Conservation (phyloP, 768 basidiomycete genomes). For the Boletus huronensis region DNA sequence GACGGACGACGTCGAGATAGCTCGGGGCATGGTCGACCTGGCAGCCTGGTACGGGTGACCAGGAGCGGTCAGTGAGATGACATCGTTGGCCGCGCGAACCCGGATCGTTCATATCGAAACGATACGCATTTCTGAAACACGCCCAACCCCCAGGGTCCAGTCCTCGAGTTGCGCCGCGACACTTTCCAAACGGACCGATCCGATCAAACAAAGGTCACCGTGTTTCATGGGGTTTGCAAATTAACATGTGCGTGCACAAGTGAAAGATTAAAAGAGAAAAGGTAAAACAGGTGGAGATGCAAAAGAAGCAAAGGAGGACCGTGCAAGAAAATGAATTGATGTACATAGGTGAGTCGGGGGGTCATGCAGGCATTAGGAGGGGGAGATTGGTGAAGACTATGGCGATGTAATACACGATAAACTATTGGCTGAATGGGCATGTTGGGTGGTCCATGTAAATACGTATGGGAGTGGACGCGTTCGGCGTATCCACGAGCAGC, state of each 20-base stretch:
- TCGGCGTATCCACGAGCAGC: neutral
- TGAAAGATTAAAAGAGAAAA: too few relatives aligned
- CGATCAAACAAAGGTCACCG: neutral
- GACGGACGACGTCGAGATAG: neutral
- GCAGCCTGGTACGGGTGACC: too few relatives aligned
- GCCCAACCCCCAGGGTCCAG: too few relatives aligned
- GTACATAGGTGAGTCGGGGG: neutral
- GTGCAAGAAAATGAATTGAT: slow-evolving; percentile 11
- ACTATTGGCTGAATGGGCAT: slow-evolving; percentile 3
- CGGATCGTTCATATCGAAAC: too few relatives aligned
- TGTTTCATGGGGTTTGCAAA: neutral
- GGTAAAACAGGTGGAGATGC: neutral
- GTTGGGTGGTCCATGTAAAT: slow-evolving; percentile 18
- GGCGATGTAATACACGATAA: slow-evolving; percentile 11
- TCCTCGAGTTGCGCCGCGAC: too few relatives aligned
- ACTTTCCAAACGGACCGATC: too few relatives aligned
- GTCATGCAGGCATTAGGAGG: slow-evolving; percentile 8
- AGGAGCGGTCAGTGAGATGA: too few relatives aligned
- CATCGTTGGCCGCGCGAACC: too few relatives aligned
- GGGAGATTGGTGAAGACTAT: neutral
- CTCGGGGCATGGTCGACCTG: too few relatives aligned
- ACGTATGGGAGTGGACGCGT: slow-evolving; percentile 15
- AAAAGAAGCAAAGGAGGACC: neutral
- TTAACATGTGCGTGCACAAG: neutral
- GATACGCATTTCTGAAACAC: too few relatives aligned